Conservation (phyloP, 768 basidiomycete genomes). For the Rhodotorula sphaerocarpa region DNA sequence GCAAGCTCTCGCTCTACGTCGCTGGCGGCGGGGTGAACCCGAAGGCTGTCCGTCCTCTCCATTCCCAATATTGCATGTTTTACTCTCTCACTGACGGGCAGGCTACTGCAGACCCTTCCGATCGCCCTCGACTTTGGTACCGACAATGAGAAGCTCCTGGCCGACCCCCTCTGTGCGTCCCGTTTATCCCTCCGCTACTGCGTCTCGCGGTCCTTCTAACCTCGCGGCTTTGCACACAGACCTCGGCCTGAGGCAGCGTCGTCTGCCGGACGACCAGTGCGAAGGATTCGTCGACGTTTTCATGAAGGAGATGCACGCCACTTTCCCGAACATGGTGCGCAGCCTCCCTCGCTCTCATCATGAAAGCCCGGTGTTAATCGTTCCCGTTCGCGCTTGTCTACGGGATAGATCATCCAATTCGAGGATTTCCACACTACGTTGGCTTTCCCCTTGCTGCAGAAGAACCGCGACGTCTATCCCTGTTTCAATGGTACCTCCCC, state of each 20-base stretch:
- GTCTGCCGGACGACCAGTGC: constrained; percentile 53
- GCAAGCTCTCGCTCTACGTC: constrained; percentile 84
- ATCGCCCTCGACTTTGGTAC: constrained; percentile 84
- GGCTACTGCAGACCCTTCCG: constrained; percentile 52
- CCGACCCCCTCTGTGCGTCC: constrained; percentile 61
- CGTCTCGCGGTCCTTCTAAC: too few relatives aligned
- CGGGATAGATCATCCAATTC: constrained; percentile 30
- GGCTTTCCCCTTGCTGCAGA: constrained; percentile 74
- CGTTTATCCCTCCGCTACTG: too few relatives aligned
- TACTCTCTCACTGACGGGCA: neutral
- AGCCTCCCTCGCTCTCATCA: too few relatives aligned
- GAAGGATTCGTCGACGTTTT: constrained; percentile 79
- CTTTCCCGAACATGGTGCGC: constrained; percentile 33
- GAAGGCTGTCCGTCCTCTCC: constrained; percentile 39
- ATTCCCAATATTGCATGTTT: constrained; percentile 1
- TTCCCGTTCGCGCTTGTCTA: too few relatives aligned
- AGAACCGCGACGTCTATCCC: constrained; percentile 58
- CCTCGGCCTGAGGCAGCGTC: constrained; percentile 68
- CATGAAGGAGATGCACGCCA: constrained; percentile 65
- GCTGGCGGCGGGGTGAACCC: constrained; percentile 64
- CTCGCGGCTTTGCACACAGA: constrained; percentile 40
- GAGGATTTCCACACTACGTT: constrained; percentile 88
- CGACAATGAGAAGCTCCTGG: constrained; percentile 66
- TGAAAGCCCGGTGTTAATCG: too few relatives aligned
- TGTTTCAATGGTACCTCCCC: constrained; percentile 37